Percentiles rank a stretch among this genome's conserved stretches.
These are phyloP conservation scores for Nakazawaea populi DNA, from an alignment of 805 yeast species.

Conservation along the genomic window DNA sequence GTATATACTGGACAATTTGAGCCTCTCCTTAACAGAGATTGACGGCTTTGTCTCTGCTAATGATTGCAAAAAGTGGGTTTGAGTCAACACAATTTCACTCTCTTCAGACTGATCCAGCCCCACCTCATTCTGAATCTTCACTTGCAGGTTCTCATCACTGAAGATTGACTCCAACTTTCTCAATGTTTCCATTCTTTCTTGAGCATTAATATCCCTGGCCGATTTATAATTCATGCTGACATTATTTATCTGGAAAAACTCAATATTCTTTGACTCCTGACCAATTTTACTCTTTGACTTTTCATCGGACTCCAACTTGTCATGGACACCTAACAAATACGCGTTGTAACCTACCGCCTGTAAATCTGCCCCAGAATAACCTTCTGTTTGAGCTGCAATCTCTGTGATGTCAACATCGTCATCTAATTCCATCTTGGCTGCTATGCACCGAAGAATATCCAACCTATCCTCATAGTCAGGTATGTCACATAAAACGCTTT, in stretches of 20 bases:
- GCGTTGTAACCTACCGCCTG: conserved; percentile 93
- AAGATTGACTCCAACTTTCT: conserved; percentile 38
- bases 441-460: conserved; percentile 61
- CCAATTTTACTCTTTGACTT: conserved; percentile 18
- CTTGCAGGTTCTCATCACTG: conserved; percentile 8
- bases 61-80: conserved; percentile 55
- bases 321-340: conserved; percentile 78
- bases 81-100: conserved; percentile 38
- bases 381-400: conserved; percentile 58
- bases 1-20: conserved; percentile 60
- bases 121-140: conserved; percentile 7
- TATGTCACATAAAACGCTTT: conserved; percentile 84
- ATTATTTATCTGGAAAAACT: conserved; percentile 38
- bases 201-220: conserved; percentile 26
- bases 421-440: conserved; percentile 53
- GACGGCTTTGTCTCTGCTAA: conserved; percentile 82
- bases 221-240: not conserved
- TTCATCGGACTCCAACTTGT: conserved; percentile 48
- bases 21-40: conserved; percentile 66
- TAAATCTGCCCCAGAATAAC: conserved; percentile 91
- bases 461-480: conserved; percentile 67
- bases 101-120: conserved; percentile 8
- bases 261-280: conserved; percentile 16
- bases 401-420: conserved; percentile 44
- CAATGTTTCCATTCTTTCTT: conserved; percentile 33